Evolutionary conservation across 192 early-diverging fungal species (phyloP).

Genomic region (Allomyces macrogynus): DNA sequence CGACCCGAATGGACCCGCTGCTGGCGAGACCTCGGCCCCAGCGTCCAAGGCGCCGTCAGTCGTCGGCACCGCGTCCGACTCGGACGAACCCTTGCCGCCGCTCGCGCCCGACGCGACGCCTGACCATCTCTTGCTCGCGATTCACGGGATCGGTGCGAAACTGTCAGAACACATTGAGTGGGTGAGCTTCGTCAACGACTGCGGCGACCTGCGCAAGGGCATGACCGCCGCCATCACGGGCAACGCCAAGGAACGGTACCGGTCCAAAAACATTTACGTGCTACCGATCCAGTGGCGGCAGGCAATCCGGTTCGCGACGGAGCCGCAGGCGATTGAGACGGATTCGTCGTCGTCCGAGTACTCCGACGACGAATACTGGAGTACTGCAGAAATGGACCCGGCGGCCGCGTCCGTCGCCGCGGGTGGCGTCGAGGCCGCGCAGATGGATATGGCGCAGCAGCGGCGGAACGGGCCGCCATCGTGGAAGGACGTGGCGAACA

Average conservation of each 20-base stretch:
- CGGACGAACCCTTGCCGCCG: neutral
- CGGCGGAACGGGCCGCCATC: no score
- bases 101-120: no score
- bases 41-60: neutral
- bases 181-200: neutral
- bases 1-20: neutral
- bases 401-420: no score
- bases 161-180: conserved; percentile 1
- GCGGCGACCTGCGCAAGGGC: neutral
- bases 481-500: no score
- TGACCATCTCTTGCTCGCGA: conserved; percentile 1
- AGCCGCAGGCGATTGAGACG: neutral
- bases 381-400: no score
- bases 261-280: neutral
- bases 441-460: no score
- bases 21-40: no score
- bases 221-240: neutral
- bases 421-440: no score
- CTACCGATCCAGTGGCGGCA: conserved; percentile 3
- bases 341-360: neutral
- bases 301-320: neutral
- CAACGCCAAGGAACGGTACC: neutral
- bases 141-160: conserved; percentile 4
- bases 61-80: neutral
- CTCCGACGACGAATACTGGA: neutral